These are phyloP conservation scores for Mesembryanthemum crystallinum DNA, from an alignment of 148 eudicot species.

Conservation along the genomic window DNA sequence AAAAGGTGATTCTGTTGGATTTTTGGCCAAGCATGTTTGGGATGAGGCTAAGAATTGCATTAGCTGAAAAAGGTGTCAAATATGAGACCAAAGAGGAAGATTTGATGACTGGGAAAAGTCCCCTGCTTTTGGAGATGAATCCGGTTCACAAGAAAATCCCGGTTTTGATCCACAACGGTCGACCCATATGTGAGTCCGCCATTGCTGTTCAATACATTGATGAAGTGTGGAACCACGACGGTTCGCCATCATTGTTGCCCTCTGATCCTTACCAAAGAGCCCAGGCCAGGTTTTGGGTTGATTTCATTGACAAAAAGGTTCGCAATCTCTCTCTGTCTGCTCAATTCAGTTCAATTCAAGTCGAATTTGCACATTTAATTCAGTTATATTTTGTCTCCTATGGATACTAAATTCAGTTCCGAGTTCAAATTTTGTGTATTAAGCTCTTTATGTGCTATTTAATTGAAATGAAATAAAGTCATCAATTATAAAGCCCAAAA, in stretches of 20 bases:
- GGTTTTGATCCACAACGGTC: conserved; percentile 19
- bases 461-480: no score
- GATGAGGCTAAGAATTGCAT: conserved; percentile 31
- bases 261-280: conserved; percentile 8
- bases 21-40: conserved; percentile 30
- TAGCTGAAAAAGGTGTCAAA: conserved; percentile 20
- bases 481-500: no score
- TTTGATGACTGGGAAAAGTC: neutral
- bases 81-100: conserved; percentile 5
- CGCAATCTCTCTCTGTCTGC: neutral
- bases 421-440: no score
- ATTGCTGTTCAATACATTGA: conserved; percentile 9
- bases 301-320: conserved; percentile 15
- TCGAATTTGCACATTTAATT: no score
- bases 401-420: no score
- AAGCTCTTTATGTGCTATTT: no score
- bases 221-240: conserved; percentile 6
- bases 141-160: conserved; percentile 34
- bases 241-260: neutral
- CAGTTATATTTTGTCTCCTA: no score
- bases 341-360: no score
- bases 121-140: conserved; percentile 26
- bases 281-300: conserved; percentile 21
- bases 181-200: conserved; percentile 14
- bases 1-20: conserved; percentile 5